A percentile compares a stretch with the other conserved stretches of the same genome.
phyloP scores from a whole-genome alignment of 495 filamentous ascomycete species.

The Penicillium subrubescens region DNA sequence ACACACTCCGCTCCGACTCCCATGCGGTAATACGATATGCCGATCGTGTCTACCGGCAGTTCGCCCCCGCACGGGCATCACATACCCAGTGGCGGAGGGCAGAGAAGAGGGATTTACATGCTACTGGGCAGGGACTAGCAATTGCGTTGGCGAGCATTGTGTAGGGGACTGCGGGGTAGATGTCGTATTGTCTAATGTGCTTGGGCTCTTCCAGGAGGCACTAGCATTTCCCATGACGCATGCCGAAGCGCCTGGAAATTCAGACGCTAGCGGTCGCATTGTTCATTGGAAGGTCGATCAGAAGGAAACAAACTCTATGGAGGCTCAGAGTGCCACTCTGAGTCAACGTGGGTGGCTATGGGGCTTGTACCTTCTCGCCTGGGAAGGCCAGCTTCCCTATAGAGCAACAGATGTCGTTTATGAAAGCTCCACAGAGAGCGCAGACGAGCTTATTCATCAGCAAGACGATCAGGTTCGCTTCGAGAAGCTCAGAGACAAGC shows the following conservation, averaged over 20 bases:
- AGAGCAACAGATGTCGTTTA: slow-evolving; percentile 56
- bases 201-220: slow-evolving; percentile 54
- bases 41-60: slow-evolving; percentile 69
- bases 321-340: slow-evolving; percentile 20
- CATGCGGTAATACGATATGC: slow-evolving; percentile 82
- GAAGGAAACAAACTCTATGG: slow-evolving; percentile 19
- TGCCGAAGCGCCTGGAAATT: slow-evolving; percentile 17
- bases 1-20: slow-evolving; percentile 69
- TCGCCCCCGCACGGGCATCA: slow-evolving; percentile 64
- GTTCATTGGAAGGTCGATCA: slow-evolving; percentile 41
- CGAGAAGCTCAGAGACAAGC: slow-evolving; percentile 58
- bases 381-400: slow-evolving; percentile 33
- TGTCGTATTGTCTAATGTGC: slow-evolving; percentile 68
- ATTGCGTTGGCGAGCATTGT: slow-evolving; percentile 71
- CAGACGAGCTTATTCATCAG: slow-evolving; percentile 44
- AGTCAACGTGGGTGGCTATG: slow-evolving; percentile 23
- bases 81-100: slow-evolving; percentile 68
- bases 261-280: slow-evolving; percentile 44
- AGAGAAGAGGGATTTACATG: slow-evolving; percentile 71
- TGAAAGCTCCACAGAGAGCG: slow-evolving; percentile 39
- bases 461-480: slow-evolving; percentile 55
- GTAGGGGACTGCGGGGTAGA: slow-evolving; percentile 74
- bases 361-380: slow-evolving; percentile 35
- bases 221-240: slow-evolving; percentile 34
- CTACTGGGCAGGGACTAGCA: slow-evolving; percentile 53